These are phyloP conservation scores for Ogataea degrootiae DNA, from an alignment of 805 yeast genomes.

Conservation along the genomic window DNA sequence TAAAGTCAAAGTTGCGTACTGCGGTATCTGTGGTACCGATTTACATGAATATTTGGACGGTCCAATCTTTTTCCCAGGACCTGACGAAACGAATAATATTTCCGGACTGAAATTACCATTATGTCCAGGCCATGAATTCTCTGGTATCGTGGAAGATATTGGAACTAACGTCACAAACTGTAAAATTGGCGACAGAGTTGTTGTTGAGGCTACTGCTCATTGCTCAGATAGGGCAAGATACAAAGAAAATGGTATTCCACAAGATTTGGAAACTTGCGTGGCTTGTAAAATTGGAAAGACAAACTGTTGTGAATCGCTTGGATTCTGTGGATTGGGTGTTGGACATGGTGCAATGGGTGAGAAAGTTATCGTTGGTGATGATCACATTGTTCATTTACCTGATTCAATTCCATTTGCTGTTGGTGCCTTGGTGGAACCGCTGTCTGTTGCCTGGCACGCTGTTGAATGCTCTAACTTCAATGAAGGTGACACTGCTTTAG, in stretches of 20 bases:
- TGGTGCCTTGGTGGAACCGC: constrained; percentile 53
- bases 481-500: constrained; percentile 42
- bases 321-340: constrained; percentile 46
- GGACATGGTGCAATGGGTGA: constrained; percentile 44
- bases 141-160: constrained; percentile 30
- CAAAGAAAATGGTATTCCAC: constrained; percentile 24
- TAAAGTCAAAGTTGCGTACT: constrained; percentile 34
- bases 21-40: constrained; percentile 66
- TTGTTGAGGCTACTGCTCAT: constrained; percentile 57
- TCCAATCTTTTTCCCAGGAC: constrained; percentile 49
- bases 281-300: constrained; percentile 36
- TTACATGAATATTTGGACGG: constrained; percentile 54
- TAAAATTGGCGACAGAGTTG: constrained; percentile 54
- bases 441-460: constrained; percentile 60
- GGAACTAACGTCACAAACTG: constrained; percentile 43
- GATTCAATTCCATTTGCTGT: constrained; percentile 28
- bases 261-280: constrained; percentile 35
- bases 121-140: constrained; percentile 34
- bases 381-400: constrained; percentile 31
- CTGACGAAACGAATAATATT: constrained; percentile 29
- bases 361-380: constrained; percentile 32
- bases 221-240: constrained; percentile 33
- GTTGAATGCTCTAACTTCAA: constrained; percentile 41
- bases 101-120: constrained; percentile 34
- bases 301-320: constrained; percentile 28